These are phyloP conservation scores for Pharus latifolius DNA, from an alignment of 176 grass and related monocot genomes.

Conservation along the genomic window DNA sequence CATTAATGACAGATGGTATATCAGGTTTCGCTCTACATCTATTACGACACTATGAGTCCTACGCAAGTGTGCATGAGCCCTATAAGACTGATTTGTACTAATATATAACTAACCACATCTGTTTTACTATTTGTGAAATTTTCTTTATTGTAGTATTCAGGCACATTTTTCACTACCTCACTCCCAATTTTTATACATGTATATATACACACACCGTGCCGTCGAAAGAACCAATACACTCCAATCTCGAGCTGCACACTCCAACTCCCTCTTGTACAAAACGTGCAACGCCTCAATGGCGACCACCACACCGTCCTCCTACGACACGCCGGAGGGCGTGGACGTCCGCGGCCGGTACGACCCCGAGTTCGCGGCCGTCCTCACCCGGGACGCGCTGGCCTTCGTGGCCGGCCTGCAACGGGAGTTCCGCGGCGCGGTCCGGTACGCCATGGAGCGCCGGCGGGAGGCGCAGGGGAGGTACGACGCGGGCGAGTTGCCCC, in stretches of 20 bases:
- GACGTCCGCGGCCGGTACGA: constrained; percentile 75
- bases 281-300: background rate
- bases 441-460: constrained; percentile 64
- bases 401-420: constrained; percentile 65
- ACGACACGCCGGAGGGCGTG: constrained; percentile 78
- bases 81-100: too few relatives aligned
- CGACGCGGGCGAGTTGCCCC: constrained; percentile 50
- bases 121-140: too few relatives aligned
- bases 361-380: constrained; percentile 50
- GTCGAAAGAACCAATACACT: background rate
- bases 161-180: background rate
- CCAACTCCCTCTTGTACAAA: background rate
- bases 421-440: constrained; percentile 65
- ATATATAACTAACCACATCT: too few relatives aligned
- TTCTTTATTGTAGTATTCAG: too few relatives aligned
- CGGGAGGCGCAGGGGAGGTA: constrained; percentile 57
- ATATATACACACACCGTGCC: background rate
- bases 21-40: too few relatives aligned
- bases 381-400: constrained; percentile 55
- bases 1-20: too few relatives aligned
- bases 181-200: background rate
- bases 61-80: too few relatives aligned
- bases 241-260: background rate
- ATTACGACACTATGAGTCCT: too few relatives aligned
- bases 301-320: constrained; percentile 1